Base-by-base conservation (phyloP, 176 grass and related monocot species). In the Eragrostis nindensis region DNA sequence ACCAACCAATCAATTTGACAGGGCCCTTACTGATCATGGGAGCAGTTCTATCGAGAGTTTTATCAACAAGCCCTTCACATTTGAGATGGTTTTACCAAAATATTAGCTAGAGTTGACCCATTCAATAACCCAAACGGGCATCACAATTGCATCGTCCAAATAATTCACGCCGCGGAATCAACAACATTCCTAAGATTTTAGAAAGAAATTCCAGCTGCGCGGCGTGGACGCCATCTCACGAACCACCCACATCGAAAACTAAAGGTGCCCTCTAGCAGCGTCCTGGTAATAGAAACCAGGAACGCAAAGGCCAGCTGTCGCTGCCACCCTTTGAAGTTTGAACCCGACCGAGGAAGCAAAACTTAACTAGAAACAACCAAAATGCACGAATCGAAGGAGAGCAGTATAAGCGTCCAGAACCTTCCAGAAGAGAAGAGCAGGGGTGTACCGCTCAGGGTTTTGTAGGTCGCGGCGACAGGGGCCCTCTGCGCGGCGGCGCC, bases 361-460 rank as follows among this genome's bases (percentile, higher is more conserved):
- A 1, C 10, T 11, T 54, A n/a, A 54, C 4, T 21, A 39, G 6
- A 71, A 80, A 62, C 25, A 32, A 49, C 24, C 24, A 42, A 32
- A 43, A 60, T 38, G 27, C 64, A 26, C 0, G 16, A 70, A 40
- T 47, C 22, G 36, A 73, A 79, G 47, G 30, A 80, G 72, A 42
- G 56, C 41, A 43, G 22, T 24, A 77, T 0, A 70, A 9, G 16
- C 68, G 19, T 62, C 49, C 36, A 71, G 3, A 32, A 27, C 15
- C 13, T 61, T 50, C 13, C 4, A 40, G 9, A 77, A 24, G 8
- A 11, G 56, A 17, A 38, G 1, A 29, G 38, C 2, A 1, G 41
- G 41, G 38, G n/a, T n/a, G 5, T 84, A 90, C 94, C 94, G 17
- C 9, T 88, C 7, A 97, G 56, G 42, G 94, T 97, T 45, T 88